Evolutionary conservation across 1,284 basidiomycete species (phyloP).

Genomic region (Microbotryum saponariae): DNA sequence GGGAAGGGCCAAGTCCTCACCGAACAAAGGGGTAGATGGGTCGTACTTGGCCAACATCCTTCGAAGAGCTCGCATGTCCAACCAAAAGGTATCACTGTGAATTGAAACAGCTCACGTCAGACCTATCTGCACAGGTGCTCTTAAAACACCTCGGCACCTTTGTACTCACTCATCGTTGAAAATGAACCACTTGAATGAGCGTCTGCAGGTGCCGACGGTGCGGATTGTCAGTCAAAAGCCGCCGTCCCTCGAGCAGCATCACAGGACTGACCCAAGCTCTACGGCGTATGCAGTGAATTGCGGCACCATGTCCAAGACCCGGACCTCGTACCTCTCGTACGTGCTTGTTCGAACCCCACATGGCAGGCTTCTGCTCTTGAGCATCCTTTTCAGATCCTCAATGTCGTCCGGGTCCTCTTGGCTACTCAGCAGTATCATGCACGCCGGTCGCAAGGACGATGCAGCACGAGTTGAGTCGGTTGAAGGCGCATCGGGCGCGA

Average conservation of each 20-base stretch:
- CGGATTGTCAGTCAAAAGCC: not conserved
- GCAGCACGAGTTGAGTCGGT: not conserved
- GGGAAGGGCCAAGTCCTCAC: slow-evolving; percentile 8
- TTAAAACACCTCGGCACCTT: too few relatives aligned
- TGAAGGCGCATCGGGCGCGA: not conserved
- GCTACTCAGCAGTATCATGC: slow-evolving; percentile 17
- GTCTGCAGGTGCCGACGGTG: not conserved
- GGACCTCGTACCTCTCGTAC: slow-evolving; percentile 29
- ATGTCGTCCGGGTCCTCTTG: slow-evolving; percentile 19
- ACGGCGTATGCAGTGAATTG: slow-evolving; percentile 22
- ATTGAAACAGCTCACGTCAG: not conserved
- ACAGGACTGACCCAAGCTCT: slow-evolving; percentile 16
- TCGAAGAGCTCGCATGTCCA: slow-evolving; percentile 26
- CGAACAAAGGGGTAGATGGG: slow-evolving; percentile 21
- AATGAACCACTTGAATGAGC: slow-evolving; percentile 27
- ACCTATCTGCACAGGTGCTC: too few relatives aligned
- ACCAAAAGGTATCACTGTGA: slow-evolving; percentile 34
- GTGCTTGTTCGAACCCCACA: slow-evolving; percentile 15
- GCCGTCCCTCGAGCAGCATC: not conserved
- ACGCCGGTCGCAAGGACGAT: slow-evolving; percentile 5
- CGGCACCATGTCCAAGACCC: slow-evolving; percentile 27
- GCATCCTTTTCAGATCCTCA: slow-evolving; percentile 6
- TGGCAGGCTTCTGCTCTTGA: slow-evolving; percentile 12
- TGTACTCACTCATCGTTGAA: slow-evolving; percentile 30
- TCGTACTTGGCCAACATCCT: slow-evolving; percentile 34